Percentiles rank a stretch among this genome's conserved stretches.
Evolutionary conservation across 805 yeast species (phyloP).

Genomic region (Ogataea polymorpha): DNA sequence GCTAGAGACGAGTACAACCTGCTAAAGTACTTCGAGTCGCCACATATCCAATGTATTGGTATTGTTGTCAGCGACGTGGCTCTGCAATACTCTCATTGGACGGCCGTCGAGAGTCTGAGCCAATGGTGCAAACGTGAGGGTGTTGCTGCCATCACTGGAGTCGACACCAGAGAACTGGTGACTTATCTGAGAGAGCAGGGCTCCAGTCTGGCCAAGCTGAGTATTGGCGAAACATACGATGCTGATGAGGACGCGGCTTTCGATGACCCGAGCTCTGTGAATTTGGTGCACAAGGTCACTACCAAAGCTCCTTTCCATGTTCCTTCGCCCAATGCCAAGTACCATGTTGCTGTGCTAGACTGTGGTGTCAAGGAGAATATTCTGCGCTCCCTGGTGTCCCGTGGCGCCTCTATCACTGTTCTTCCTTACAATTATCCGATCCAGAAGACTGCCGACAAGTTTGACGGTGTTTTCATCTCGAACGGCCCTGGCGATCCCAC

Average conservation of each 20-base stretch:
- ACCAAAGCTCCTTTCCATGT: slow-evolving; percentile 95
- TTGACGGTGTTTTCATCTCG: slow-evolving; percentile 91
- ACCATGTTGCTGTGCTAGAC: slow-evolving; percentile 90
- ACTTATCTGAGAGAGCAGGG: slow-evolving; percentile 94
- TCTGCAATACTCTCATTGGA: slow-evolving; percentile 97
- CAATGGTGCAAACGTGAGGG: slow-evolving; percentile 97
- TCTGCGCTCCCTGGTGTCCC: slow-evolving; percentile 84
- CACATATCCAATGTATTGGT: slow-evolving; percentile 90
- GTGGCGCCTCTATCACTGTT: slow-evolving; percentile 96
- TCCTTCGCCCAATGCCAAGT: slow-evolving; percentile 54
- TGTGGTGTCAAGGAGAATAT: slow-evolving; percentile 99
- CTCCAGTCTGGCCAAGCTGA: slow-evolving; percentile 85
- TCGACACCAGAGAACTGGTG: slow-evolving; percentile 94
- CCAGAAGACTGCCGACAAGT: slow-evolving; percentile 83
- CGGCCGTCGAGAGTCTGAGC: slow-evolving; percentile 93
- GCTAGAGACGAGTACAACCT: slow-evolving; percentile 81
- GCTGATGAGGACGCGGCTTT: slow-evolving; percentile 90
- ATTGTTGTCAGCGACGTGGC: slow-evolving; percentile 96
- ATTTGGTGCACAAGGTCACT: slow-evolving; percentile 89
- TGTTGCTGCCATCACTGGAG: slow-evolving; percentile 94
- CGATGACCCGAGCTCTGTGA: slow-evolving; percentile 84
- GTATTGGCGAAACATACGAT: slow-evolving; percentile 87
- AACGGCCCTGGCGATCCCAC: slow-evolving; percentile 99
- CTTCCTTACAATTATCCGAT: slow-evolving; percentile 95
- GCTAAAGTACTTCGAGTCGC: slow-evolving; percentile 87